These are phyloP conservation scores for Simplicillium sp. DNA, from an alignment of 2,329 filamentous ascomycete genomes.

Conservation along the genomic window DNA sequence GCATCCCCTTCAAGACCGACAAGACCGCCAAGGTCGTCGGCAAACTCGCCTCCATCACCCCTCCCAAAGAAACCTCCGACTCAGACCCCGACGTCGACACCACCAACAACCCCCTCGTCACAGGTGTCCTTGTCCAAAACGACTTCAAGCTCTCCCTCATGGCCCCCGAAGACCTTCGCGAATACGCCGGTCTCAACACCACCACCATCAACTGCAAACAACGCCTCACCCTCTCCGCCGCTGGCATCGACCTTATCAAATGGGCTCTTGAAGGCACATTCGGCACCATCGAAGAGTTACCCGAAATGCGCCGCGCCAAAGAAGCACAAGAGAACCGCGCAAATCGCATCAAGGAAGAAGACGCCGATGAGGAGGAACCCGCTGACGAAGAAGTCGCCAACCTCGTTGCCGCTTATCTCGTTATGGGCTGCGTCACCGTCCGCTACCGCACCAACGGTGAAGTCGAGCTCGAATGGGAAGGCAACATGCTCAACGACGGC, in stretches of 20 bases:
- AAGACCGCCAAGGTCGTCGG: conserved; percentile 96
- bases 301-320: conserved; percentile 37
- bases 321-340: conserved; percentile 22
- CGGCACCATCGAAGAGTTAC: conserved; percentile 67
- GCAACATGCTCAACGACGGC: conserved; percentile 93
- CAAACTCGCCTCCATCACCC: conserved; percentile 74
- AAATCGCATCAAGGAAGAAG: conserved; percentile 24
- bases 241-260: conserved; percentile 80
- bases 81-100: conserved; percentile 19
- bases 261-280: conserved; percentile 96
- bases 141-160: conserved; percentile 96
- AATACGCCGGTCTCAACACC: conserved; percentile 94
- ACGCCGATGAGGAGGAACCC: conserved; percentile 35
- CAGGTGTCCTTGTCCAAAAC: conserved; percentile 90
- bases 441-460: conserved; percentile 67
- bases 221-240: conserved; percentile 76
- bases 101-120: conserved; percentile 49
- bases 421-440: conserved; percentile 91
- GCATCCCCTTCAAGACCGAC: conserved; percentile 90
- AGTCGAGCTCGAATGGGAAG: conserved; percentile 92
- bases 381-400: conserved; percentile 56
- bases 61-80: conserved; percentile 36
- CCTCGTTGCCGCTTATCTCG: conserved; percentile 48
- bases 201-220: conserved; percentile 92
- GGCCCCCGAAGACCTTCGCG: conserved; percentile 89